A percentile compares a stretch with the other conserved stretches of the same genome.
These are phyloP conservation scores for Grigorovia yakushimaensis DNA, from an alignment of 805 yeast genomes.

Conservation along the genomic window DNA sequence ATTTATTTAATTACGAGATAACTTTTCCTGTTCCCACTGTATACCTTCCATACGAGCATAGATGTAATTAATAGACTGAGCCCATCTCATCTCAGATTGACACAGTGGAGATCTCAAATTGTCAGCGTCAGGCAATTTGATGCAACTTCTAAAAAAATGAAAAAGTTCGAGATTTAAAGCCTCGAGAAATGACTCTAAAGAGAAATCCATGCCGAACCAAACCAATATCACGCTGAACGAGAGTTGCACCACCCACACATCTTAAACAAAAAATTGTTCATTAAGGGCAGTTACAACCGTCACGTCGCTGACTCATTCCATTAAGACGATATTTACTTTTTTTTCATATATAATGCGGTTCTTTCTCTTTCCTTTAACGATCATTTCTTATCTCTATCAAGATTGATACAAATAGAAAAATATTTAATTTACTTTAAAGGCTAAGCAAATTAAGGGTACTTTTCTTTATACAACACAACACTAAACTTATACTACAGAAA, in stretches of 20 bases:
- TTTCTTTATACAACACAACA: background rate
- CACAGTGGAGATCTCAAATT: background rate
- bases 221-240: background rate
- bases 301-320: conserved; percentile 9
- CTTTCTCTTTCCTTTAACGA: background rate
- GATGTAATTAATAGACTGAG: no score
- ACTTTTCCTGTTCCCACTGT: no score
- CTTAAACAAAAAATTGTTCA: background rate
- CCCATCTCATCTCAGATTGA: background rate
- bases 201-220: background rate
- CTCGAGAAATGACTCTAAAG: background rate
- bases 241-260: background rate
- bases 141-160: background rate
- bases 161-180: background rate
- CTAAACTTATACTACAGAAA: background rate
- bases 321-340: conserved; percentile 1
- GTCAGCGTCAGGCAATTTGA: background rate
- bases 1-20: no score
- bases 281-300: background rate
- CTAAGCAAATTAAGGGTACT: background rate
- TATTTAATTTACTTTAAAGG: background rate
- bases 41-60: background rate
- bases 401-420: background rate
- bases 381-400: background rate
- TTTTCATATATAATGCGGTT: background rate